Evolutionary conservation across 176 grass and related monocot genomes (phyloP), one percentile per base, ranked within the genome.

Genomic region (Aegilops tauschii): DNA sequence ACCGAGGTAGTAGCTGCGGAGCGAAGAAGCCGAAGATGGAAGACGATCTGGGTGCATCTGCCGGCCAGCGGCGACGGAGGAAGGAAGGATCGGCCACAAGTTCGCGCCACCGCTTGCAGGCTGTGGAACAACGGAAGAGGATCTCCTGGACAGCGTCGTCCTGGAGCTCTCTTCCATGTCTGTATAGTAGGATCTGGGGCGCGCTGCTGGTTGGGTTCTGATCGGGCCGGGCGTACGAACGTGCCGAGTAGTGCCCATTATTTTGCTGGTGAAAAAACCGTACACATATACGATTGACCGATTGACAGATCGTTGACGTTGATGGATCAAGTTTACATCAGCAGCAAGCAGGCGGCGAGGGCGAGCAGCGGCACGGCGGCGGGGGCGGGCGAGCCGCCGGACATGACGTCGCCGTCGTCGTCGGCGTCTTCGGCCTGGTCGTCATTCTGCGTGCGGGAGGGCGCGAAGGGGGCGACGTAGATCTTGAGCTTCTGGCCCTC

Each of bases 401-500:
- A 59, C 2, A 8, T 59, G 54, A 7, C 44, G 11, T 47, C 44
- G 10, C 12, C 12, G 44, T 3, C 44, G 9, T 47, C 50, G 16
- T 54, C 50, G 52, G 52, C 12, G 5, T 52, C 49, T 1, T 52
- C 12, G n/a, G 70, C 40, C 5, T 12, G 70, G 21, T 75, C 74
- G 28, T 77, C 74, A 8, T 56, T 5, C 74, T 52, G 90, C n/a
- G 23, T 72, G 39, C 40, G 70, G 30, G 50, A 54, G 5, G 69
- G 77, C 18, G 28, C 74, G 70, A 85, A 40, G 77, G 73, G 30
- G 25, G 79, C 80, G 77, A 96, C 97, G 59, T 93, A 80, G 87
- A 99, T 85, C 65, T 61, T 59, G 17, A 99, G 76, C 90, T 94
- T 94, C 79, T 96, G 88, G 0, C 97, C 97, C 1, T 64, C 80